These are phyloP conservation scores for Aureobasidium sp. DNA, from an alignment of 2,329 filamentous ascomycete species.

Conservation along the genomic window DNA sequence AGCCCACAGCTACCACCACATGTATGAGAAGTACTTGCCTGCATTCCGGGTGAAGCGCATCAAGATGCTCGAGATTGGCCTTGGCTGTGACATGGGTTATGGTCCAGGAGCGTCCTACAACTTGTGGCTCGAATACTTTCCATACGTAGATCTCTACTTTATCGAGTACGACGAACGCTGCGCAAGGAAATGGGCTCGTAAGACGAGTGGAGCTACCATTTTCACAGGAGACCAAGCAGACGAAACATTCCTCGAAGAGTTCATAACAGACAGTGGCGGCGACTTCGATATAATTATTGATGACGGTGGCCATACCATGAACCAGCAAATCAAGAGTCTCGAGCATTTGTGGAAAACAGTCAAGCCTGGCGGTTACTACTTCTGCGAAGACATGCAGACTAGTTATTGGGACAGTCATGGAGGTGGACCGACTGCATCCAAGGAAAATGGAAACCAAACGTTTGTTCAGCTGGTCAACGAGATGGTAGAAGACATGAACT, in stretches of 20 bases:
- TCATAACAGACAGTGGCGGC: slow-evolving; percentile 28
- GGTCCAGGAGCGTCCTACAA: slow-evolving; percentile 35
- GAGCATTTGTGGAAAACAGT: slow-evolving; percentile 32
- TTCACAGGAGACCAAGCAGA: slow-evolving; percentile 37
- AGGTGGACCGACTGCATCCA: slow-evolving; percentile 18
- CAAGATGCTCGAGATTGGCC: slow-evolving; percentile 38
- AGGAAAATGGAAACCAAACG: slow-evolving; percentile 18
- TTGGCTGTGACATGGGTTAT: slow-evolving; percentile 36
- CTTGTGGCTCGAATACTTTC: slow-evolving; percentile 37
- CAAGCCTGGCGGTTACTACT: slow-evolving; percentile 29
- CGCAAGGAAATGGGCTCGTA: slow-evolving; percentile 30
- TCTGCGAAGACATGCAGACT: slow-evolving; percentile 25
- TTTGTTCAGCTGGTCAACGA: slow-evolving; percentile 24
- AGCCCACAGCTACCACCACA: slow-evolving; percentile 33
- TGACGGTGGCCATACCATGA: slow-evolving; percentile 35
- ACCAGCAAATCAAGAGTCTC: slow-evolving; percentile 33
- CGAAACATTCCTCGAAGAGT: slow-evolving; percentile 30
- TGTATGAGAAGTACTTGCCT: slow-evolving; percentile 37
- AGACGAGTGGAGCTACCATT: slow-evolving; percentile 32
- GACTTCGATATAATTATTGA: slow-evolving; percentile 38
- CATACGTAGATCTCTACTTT: slow-evolving; percentile 35
- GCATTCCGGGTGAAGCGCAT: slow-evolving; percentile 27
- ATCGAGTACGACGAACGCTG: slow-evolving; percentile 36
- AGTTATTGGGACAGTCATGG: slow-evolving; percentile 22
- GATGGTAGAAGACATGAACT: slow-evolving; percentile 23